Conservation (phyloP, 352 stramenopile species). For the Phytophthora palmivora region DNA sequence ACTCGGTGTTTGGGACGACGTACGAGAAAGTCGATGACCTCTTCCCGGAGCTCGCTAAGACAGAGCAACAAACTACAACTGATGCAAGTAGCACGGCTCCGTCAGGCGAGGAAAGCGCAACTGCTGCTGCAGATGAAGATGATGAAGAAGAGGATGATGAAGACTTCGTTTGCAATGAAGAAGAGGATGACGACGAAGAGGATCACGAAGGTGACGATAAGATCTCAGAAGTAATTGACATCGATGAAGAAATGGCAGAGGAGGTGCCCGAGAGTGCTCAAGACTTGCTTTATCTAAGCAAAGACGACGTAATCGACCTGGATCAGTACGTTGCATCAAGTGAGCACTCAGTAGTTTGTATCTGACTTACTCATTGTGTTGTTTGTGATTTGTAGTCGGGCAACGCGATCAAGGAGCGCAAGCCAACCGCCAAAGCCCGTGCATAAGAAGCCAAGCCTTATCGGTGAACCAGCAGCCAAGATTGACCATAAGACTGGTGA, state of each 20-base stretch:
- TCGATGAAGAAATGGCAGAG: constrained; percentile 36
- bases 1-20: constrained; percentile 76
- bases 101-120: constrained; percentile 27
- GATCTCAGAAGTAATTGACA: neutral
- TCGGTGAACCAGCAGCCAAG: constrained; percentile 59
- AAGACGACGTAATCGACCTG: constrained; percentile 58
- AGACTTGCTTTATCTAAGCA: constrained; percentile 58
- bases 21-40: constrained; percentile 66
- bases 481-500: constrained; percentile 30
- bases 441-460: constrained; percentile 26
- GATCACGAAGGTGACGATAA: constrained; percentile 22
- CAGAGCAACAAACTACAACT: constrained; percentile 38
- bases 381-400: constrained; percentile 27
- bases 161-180: constrained; percentile 48
- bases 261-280: constrained; percentile 45
- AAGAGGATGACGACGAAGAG: constrained; percentile 30
- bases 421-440: constrained; percentile 15
- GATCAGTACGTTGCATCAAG: constrained; percentile 47
- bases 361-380: constrained; percentile 16
- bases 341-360: constrained; percentile 1
- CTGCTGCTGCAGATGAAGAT: constrained; percentile 30
- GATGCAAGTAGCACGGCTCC: constrained; percentile 24
- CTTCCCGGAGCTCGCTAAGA: constrained; percentile 53
- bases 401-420: constrained; percentile 35
- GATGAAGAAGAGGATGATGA: constrained; percentile 66